Percentiles rank a stretch among this genome's conserved stretches.
phyloP scores from a whole-genome alignment of 495 filamentous ascomycete species.

The Aspergillus biplanus region DNA sequence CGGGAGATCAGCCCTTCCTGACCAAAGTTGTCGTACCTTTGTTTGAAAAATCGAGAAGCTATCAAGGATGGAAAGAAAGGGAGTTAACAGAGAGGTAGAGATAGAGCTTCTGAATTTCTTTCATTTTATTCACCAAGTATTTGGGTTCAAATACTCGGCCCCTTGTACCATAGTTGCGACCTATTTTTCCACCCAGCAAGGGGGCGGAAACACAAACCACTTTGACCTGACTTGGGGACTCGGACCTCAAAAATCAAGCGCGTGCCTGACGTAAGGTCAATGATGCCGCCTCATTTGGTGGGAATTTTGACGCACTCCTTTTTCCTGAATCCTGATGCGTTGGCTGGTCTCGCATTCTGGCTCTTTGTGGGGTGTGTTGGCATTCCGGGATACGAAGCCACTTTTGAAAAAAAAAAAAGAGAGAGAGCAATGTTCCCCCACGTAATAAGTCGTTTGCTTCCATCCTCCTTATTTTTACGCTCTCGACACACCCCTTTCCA shows the following conservation, averaged over 20 bases:
- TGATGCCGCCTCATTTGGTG: constrained; percentile 1
- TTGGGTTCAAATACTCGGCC: too few relatives aligned
- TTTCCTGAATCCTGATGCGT: not conserved
- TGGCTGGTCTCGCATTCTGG: not conserved
- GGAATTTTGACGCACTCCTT: not conserved
- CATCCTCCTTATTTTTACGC: not conserved
- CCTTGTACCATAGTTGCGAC: too few relatives aligned
- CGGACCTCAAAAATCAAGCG: not conserved
- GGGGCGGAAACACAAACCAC: too few relatives aligned
- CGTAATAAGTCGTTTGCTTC: not conserved
- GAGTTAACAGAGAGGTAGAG: too few relatives aligned
- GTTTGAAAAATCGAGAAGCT: too few relatives aligned
- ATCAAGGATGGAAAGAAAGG: too few relatives aligned
- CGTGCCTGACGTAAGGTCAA: constrained; percentile 1
- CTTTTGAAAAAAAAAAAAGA: not conserved
- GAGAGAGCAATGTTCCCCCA: not conserved
- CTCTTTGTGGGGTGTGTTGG: not conserved
- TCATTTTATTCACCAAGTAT: too few relatives aligned
- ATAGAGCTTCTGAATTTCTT: too few relatives aligned
- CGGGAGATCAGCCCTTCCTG: too few relatives aligned
- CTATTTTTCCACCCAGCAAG: too few relatives aligned
- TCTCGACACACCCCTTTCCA: not conserved
- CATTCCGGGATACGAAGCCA: not conserved
- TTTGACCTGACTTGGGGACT: not conserved
- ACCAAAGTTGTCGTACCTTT: too few relatives aligned